Evolutionary conservation across 441 rosid species (phyloP).

Genomic region (Adansonia gregorii): DNA sequence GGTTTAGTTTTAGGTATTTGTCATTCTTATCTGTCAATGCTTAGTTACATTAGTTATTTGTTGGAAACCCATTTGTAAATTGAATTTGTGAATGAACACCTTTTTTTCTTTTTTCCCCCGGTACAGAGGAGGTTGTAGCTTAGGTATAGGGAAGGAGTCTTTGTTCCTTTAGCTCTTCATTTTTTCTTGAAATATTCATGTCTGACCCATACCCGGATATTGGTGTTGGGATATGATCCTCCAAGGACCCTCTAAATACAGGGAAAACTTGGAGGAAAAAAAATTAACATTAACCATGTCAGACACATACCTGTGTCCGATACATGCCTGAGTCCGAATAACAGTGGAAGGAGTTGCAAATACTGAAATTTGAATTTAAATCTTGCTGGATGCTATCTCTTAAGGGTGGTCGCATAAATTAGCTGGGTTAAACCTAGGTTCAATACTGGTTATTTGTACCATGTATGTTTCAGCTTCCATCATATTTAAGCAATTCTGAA

Average conservation of each 20-base stretch:
- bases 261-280: no score
- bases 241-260: no score
- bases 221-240: no score
- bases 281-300: no score
- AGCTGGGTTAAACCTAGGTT: not conserved
- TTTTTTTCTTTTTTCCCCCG: not conserved
- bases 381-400: not conserved
- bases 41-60: constrained; percentile 14
- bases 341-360: not conserved
- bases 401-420: not conserved
- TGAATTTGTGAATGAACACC: constrained; percentile 16
- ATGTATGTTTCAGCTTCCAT: constrained; percentile 10
- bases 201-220: no score
- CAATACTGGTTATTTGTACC: not conserved
- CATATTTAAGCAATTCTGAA: not conserved
- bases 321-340: no score
- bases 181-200: no score
- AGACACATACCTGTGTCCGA: no score
- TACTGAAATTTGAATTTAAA: not conserved
- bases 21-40: constrained; percentile 26
- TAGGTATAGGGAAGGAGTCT: no score
- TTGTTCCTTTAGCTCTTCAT: no score
- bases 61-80: constrained; percentile 28
- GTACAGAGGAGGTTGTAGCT: no score
- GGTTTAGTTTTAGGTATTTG: constrained; percentile 28